Conservation (phyloP, 148 eudicot genomes). For the Beta vulgaris region DNA sequence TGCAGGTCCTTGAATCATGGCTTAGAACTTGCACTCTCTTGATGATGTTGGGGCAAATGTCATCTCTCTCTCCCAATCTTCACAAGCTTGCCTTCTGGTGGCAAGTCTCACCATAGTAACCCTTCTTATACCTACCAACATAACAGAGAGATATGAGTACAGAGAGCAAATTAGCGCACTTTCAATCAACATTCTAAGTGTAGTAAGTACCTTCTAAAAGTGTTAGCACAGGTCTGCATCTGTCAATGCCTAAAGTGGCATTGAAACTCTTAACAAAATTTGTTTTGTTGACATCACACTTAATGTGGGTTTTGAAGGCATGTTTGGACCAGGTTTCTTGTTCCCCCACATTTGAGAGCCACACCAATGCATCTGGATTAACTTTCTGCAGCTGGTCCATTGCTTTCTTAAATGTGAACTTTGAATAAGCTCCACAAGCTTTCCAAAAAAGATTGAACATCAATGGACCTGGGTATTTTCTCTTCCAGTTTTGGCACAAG, state of each 20-base stretch:
- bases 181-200: neutral
- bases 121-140: neutral
- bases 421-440: neutral
- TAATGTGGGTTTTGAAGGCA: neutral
- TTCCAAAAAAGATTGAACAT: neutral
- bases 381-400: neutral
- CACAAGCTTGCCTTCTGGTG: neutral
- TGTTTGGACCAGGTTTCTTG: neutral
- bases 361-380: neutral
- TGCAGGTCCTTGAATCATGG: neutral
- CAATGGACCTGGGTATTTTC: neutral
- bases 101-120: neutral
- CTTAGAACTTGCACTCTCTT: neutral
- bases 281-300: neutral
- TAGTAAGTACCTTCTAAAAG: neutral
- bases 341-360: neutral
- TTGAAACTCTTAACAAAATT: conserved; percentile 9
- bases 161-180: neutral
- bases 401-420: neutral
- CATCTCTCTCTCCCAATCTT: neutral
- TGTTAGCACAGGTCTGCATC: neutral
- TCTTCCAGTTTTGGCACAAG: too few relatives aligned
- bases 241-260: neutral
- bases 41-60: neutral
- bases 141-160: neutral